Evolutionary conservation across 129 eudicot genomes (phyloP), one percentile per base, ranked within the genome.

Genomic region (Flaveria sonorensis): DNA sequence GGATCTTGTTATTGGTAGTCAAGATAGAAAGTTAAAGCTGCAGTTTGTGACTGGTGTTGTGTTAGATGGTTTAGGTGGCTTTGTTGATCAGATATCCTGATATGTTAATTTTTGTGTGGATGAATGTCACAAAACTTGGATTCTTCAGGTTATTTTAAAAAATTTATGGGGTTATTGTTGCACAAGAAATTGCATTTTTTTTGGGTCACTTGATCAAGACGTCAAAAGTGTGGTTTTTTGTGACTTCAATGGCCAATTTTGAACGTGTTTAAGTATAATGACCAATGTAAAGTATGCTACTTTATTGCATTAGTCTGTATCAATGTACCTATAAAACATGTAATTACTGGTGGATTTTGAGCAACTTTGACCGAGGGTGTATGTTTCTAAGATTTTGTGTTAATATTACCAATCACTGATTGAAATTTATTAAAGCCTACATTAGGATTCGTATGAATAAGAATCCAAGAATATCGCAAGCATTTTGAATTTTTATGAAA

Each of bases 21-120:
- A 48, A 62, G 61, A 70, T 76, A 70, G 59, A 45, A 43, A 5
- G 20, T 71, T 30, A 12, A 20, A 78, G 62, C 52, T 70, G 71
- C 82, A 28, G 65, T 19, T 43, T 43, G 21, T 43, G 39, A 68
- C 57, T 57, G n/a, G 24, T 48, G 59, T 68, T 20, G 81, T 68
- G 39, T 70, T 78, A 48, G 64, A 47, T 64, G 72, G 55, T 1
- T 68, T 68, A 4, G 20, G 36, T 20, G 32, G 62, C 71, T 64
- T 48, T 11, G 9, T 43, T 69, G 26, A 55, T 45, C 70, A 53
- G 28, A 46, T 28, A 14, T 39, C 4, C 4, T 66, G 28, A 66
- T 66, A 42, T 67, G 14, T 57, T 26, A 19, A 0, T 3, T 5
- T 28, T 56, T 68, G 75, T 55, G 71, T 63, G 50, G 51, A 69